A percentile compares a stretch with the other conserved stretches of the same genome.
Evolutionary conservation across 1,139 yeast genomes (phyloP).

Genomic region (Torulaspora pretoriensis): DNA sequence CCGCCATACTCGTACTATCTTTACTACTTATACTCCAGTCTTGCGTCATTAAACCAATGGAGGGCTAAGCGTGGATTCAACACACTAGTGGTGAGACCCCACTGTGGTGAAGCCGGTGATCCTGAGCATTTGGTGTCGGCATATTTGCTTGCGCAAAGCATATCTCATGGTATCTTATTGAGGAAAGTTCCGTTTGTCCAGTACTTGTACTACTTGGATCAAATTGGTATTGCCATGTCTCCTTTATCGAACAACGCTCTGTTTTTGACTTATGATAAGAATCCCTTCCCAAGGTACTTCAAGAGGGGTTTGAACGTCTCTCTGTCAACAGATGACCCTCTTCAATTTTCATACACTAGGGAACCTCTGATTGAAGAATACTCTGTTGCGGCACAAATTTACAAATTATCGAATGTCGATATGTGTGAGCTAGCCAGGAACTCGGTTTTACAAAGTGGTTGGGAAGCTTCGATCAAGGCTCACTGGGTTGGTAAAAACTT

Average conservation of each 20-base stretch:
- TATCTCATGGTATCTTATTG: conserved; percentile 89
- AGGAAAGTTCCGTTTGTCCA: conserved; percentile 94
- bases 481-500: conserved; percentile 89
- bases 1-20: conserved; percentile 98
- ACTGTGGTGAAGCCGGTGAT: conserved; percentile 99
- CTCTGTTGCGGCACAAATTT: conserved; percentile 96
- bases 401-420: conserved; percentile 87
- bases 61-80: conserved; percentile 70
- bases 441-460: conserved; percentile 89
- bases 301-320: conserved; percentile 91
- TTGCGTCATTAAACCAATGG: conserved; percentile 80
- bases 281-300: conserved; percentile 86
- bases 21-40: conserved; percentile 81
- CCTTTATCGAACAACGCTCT: conserved; percentile 95
- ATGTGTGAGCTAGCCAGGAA: conserved; percentile 88
- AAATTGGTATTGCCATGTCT: conserved; percentile 98
- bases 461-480: conserved; percentile 75
- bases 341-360: conserved; percentile 92
- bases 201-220: conserved; percentile 87
- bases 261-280: conserved; percentile 90
- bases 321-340: conserved; percentile 86
- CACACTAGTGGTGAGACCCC: conserved; percentile 92
- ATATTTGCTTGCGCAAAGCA: conserved; percentile 83
- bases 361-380: conserved; percentile 98
- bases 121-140: conserved; percentile 95